Evolutionary conservation across 139 green algal species (phyloP).

Genomic region (Chara braunii): DNA sequence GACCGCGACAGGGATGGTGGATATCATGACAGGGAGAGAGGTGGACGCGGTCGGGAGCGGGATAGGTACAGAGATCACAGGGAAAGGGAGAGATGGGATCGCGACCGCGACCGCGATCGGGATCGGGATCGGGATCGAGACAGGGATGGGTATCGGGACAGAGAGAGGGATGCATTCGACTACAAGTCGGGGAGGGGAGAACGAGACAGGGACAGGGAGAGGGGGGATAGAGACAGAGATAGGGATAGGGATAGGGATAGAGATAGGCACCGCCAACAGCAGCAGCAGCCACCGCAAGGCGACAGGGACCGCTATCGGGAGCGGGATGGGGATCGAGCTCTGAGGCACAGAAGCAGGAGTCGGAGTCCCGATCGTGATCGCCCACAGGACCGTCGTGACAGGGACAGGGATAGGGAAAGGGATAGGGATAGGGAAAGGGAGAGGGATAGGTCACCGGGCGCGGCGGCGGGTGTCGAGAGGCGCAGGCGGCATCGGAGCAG

Average conservation of each 20-base stretch:
- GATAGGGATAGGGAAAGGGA: not conserved
- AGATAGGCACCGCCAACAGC: not conserved
- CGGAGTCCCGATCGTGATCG: not conserved
- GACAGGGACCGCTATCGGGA: not conserved
- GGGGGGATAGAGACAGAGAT: conserved; percentile 21
- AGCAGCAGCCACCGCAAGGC: not conserved
- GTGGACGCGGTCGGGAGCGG: not conserved
- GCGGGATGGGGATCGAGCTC: not conserved
- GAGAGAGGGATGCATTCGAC: conserved; percentile 4
- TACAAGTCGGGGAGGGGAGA: not conserved
- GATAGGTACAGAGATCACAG: not conserved
- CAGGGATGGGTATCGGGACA: conserved; percentile 6
- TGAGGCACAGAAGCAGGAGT: not conserved
- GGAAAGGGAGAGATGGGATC: conserved; percentile 11
- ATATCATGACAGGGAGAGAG: not conserved
- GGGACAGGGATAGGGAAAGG: conserved; percentile 1
- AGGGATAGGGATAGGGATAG: conserved; percentile 13
- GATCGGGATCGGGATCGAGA: conserved; percentile 14
- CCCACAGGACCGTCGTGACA: not conserved
- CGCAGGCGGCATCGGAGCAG: conserved; percentile 3
- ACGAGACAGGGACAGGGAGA: conserved; percentile 4
- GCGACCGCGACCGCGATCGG: conserved; percentile 12
- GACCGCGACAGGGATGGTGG: conserved; percentile 13
- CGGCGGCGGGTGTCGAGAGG: not conserved
- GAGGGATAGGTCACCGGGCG: not conserved